A percentile compares a stretch with the other conserved stretches of the same genome.
Evolutionary conservation across 768 basidiomycete species (phyloP).

Genomic region (Podaxis sp.): DNA sequence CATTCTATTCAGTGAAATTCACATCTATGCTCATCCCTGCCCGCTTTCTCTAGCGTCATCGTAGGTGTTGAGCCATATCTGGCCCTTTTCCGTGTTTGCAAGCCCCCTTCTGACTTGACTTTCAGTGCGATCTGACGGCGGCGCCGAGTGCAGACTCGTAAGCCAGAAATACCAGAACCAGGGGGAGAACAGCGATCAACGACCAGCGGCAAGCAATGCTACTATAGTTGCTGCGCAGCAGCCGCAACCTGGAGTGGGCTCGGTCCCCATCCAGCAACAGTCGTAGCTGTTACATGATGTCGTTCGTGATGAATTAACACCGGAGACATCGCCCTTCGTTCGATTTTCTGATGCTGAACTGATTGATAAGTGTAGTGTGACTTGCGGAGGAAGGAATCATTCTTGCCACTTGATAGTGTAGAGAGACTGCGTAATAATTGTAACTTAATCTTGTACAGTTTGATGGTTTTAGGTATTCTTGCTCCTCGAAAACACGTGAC

Average conservation of each 20-base stretch:
- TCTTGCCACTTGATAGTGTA: constrained; percentile 4
- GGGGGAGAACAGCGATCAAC: constrained; percentile 21
- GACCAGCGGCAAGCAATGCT: constrained; percentile 1
- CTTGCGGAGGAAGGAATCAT: constrained; percentile 12
- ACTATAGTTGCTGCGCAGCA: constrained; percentile 5
- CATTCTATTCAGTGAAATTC: constrained; percentile 15
- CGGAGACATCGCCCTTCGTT: constrained; percentile 7
- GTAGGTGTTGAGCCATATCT: constrained; percentile 46
- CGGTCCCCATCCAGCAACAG: constrained; percentile 3
- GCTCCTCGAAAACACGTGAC: constrained; percentile 18
- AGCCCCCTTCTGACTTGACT: constrained; percentile 19
- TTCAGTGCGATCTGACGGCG: constrained; percentile 82
- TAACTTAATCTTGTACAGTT: constrained; percentile 13
- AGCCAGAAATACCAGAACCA: constrained; percentile 37
- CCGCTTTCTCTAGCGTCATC: constrained; percentile 59
- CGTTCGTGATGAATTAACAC: neutral
- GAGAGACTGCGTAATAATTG: constrained; percentile 9
- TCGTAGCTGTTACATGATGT: neutral
- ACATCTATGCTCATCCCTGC: constrained; percentile 7
- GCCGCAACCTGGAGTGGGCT: neutral
- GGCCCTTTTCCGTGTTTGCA: constrained; percentile 19
- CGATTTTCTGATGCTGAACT: constrained; percentile 7
- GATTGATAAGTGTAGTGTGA: constrained; percentile 4
- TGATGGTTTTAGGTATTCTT: neutral
- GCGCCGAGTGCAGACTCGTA: constrained; percentile 67